Evolutionary conservation across 192 early-diverging fungal genomes (phyloP), one percentile per base, ranked within the genome.

Genomic region (Phlyctochytrium planicorne): DNA sequence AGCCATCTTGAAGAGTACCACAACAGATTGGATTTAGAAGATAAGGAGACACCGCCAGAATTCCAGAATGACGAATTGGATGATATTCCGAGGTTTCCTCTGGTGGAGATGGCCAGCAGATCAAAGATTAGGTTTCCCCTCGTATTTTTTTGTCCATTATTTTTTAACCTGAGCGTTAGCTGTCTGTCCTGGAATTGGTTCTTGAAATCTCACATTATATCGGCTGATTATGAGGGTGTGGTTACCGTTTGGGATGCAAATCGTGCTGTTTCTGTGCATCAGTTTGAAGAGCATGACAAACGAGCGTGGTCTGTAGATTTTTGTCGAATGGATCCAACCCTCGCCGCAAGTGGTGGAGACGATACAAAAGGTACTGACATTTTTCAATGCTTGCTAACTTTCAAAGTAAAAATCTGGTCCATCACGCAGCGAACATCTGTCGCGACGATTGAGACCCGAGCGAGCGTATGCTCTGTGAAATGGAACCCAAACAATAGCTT

Each of bases 231-330:
- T 68, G 94, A 96, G 62, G 94, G 94, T 2, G 80, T 91, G 1
- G 88, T 98, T 17, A 85, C 89, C 27, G 69, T 98, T 14, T 97
- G 94, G 94, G 94, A 98, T 73, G 84, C 87, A 1, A 74, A 78
- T 24, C 84, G 85, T 4, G 93, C 94, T 27, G 65, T 73, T 20
- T 72, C 83, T 34, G 84, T 88, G 1, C 69, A 76, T 53, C 76
- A 75, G 3, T 90, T 91, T 78, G 85, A 91, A 60, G 96, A 98
- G 70, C 96, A 98, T 72, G 91, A 95, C 67, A 91, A 91, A 77
- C 85, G 96, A 2, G 86, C 89, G 10, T 98, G 94, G 94, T 91
- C 93, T 56, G 90, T 97, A 3, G 94, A 97, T 71, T 96, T 91
- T 71, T 87, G 83, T 56, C 69, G 75, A 6, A 81, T 78, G 16